Evolutionary conservation across 2,329 filamentous ascomycete species (phyloP).

Genomic region (Cadophora luteo-olivacea): DNA sequence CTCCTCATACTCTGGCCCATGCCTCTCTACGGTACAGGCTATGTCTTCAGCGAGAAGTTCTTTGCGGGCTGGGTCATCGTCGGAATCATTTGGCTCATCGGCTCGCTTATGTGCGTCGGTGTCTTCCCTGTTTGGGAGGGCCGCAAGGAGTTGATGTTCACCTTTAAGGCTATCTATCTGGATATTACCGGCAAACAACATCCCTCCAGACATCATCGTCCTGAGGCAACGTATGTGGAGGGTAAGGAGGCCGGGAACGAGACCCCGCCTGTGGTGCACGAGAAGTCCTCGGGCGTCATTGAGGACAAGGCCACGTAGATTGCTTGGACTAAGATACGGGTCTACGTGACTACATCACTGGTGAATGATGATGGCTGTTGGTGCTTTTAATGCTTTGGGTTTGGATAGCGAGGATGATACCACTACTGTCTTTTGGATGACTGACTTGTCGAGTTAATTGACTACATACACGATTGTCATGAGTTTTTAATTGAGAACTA

Average conservation of each 20-base stretch:
- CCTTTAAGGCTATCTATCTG: constrained; percentile 63
- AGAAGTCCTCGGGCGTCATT: constrained; percentile 31
- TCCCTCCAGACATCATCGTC: constrained; percentile 38
- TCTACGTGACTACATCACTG: background rate
- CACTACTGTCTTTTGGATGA: constrained; percentile 12
- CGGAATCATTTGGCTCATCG: constrained; percentile 82
- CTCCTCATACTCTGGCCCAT: constrained; percentile 89
- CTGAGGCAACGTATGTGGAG: constrained; percentile 40
- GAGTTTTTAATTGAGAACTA: background rate
- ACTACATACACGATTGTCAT: constrained; percentile 9
- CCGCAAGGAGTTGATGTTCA: constrained; percentile 67
- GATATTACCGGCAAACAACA: constrained; percentile 59
- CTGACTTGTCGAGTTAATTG: background rate
- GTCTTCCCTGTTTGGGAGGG: constrained; percentile 85
- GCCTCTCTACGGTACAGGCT: constrained; percentile 84
- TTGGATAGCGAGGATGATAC: constrained; percentile 5
- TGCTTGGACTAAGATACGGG: background rate
- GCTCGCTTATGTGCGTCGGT: constrained; percentile 74
- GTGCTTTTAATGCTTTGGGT: background rate
- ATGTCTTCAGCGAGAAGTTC: constrained; percentile 83
- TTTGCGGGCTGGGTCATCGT: constrained; percentile 83
- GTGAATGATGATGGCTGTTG: background rate
- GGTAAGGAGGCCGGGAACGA: constrained; percentile 38
- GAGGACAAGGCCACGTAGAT: constrained; percentile 21
- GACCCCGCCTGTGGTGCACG: constrained; percentile 32